Percentiles rank a stretch among this genome's conserved stretches.
Conservation (phyloP, 106 monocot genomes). For the Xerophyta viscosa region DNA sequence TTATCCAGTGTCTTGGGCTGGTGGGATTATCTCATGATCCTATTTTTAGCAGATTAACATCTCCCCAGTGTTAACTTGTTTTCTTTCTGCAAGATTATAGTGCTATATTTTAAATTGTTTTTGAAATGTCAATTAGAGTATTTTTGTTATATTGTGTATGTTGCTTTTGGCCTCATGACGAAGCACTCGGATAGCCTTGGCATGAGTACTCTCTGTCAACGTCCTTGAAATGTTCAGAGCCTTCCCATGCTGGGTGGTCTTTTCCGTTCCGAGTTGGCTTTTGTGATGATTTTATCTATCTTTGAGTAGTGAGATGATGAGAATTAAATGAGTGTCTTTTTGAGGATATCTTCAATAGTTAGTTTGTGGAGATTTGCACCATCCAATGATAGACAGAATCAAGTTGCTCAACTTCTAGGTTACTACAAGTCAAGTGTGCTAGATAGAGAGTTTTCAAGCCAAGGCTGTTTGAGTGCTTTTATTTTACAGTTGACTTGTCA, state of each 20-base stretch:
- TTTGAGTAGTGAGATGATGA: neutral
- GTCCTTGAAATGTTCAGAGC: neutral
- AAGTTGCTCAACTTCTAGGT: too few species aligned
- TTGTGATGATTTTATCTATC: neutral
- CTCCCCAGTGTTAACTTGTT: too few species aligned
- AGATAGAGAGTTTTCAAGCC: conserved; percentile 5
- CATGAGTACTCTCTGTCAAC: conserved; percentile 4
- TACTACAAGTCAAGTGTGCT: neutral
- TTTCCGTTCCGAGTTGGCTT: too few species aligned
- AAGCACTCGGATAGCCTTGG: conserved; percentile 14
- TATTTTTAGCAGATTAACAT: too few species aligned
- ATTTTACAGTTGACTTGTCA: neutral
- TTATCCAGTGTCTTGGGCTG: too few species aligned
- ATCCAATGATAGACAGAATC: neutral
- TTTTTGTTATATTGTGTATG: neutral
- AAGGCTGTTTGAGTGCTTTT: conserved; percentile 16
- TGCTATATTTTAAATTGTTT: too few species aligned
- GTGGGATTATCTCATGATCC: too few species aligned
- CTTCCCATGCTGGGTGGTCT: neutral
- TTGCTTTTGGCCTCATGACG: neutral
- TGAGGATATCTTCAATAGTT: neutral
- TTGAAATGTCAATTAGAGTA: too few species aligned
- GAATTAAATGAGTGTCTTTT: neutral
- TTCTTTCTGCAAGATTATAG: too few species aligned
- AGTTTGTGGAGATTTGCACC: neutral